Evolutionary conservation across 1,139 yeast species (phyloP), one percentile per base, ranked within the genome.

Genomic region (Schwanniomyces etchellsii): DNA sequence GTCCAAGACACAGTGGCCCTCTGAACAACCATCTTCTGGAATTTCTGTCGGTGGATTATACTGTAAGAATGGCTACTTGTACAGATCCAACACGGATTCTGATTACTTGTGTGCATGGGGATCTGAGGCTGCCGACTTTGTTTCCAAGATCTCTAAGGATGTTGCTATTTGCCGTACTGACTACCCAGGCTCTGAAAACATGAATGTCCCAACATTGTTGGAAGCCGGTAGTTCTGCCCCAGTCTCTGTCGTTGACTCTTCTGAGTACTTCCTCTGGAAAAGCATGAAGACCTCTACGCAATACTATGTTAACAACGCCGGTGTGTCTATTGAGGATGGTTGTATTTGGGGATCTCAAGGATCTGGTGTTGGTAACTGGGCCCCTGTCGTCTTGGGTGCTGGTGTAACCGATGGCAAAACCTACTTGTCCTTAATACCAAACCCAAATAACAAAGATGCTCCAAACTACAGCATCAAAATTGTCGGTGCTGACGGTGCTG

Each of bases 181-280:
- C 61, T 91, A 91, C 75, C 98, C 97, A 50, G 97, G 97, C 68
- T 81, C 96, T 41, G 98, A 91, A 71, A 88, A 86, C 74, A 91
- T 91, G 97, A 89, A 79, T 48, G 73, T 89, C 40, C 97, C 97
- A 55, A 89, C 96, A 39, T 64, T 77, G 36, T 83, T 89, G 33
- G 58, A 58, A 25, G 85, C 81, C 39, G 95, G 95, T 47, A 54
- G 66, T 26, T 45, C 72, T 25, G 64, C 72, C 48, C 81, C 83
- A 31, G 69, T 85, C 47, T 70, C 95, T 32, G 93, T 81, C 43
- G 95, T 88, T 43, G 74, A 88, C 57, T 77, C 79, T 57, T 77
- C 63, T 50, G 52, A 65, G 39, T 89, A 89, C 76, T 91, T 76
- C 76, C 58, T 57, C 35, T 89, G 96, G 96, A 52, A 64, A 55